phyloP scores from a whole-genome alignment of 148 eudicot genomes.

The Rhododendron henanense region DNA sequence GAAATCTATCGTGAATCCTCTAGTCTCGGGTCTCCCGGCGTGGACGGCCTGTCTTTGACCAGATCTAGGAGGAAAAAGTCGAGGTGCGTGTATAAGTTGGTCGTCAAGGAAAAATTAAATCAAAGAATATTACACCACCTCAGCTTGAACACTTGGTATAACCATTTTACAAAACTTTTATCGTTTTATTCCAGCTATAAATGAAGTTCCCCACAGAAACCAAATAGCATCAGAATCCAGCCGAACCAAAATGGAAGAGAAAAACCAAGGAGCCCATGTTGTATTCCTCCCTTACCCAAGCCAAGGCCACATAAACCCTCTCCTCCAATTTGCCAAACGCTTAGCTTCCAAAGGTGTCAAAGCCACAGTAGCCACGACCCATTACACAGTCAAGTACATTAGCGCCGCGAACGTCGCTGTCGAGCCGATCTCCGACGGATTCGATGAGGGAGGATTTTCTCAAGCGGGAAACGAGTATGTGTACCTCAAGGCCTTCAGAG shows the following conservation, averaged over 20 bases:
- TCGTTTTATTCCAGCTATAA: not conserved
- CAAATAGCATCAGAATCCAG: not conserved
- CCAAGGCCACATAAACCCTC: conserved; percentile 64
- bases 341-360: conserved; percentile 48
- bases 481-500: conserved; percentile 36
- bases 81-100: too few species aligned
- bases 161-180: not conserved
- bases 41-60: too few species aligned
- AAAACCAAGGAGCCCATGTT: conserved; percentile 26
- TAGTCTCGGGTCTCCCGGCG: too few species aligned
- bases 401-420: conserved; percentile 22
- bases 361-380: conserved; percentile 54
- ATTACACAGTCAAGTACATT: conserved; percentile 29
- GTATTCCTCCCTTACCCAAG: conserved; percentile 53
- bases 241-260: not conserved
- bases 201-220: not conserved
- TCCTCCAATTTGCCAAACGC: conserved; percentile 43
- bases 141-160: too few species aligned
- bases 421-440: conserved; percentile 65
- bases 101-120: too few species aligned
- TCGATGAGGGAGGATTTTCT: conserved; percentile 25
- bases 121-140: too few species aligned
- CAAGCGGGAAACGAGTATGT: conserved; percentile 21
- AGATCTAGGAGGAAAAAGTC: too few species aligned
- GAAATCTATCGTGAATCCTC: too few species aligned